phyloP scores from a whole-genome alignment of 805 yeast species.

The Yamadazyma scolyti region DNA sequence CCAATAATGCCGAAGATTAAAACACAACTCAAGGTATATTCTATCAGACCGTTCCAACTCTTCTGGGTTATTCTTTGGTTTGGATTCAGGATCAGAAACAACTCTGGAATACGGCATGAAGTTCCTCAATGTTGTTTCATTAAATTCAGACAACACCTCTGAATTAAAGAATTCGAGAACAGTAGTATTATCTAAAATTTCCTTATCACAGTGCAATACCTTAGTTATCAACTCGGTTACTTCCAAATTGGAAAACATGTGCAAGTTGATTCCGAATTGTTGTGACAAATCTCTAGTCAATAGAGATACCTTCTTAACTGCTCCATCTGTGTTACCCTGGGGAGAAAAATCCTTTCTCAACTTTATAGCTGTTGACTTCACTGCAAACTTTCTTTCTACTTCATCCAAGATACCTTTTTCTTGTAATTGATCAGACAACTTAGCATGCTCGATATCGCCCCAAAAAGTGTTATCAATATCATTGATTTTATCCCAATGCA shows the following conservation, averaged over 20 bases:
- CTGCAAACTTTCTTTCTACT: conserved; percentile 84
- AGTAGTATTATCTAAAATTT: conserved; percentile 63
- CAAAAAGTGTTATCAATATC: conserved; percentile 83
- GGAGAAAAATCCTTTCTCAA: conserved; percentile 25
- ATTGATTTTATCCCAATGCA: conserved; percentile 96
- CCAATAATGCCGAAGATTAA: conserved; percentile 88
- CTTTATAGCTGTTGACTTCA: conserved; percentile 53
- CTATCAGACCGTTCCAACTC: conserved; percentile 87
- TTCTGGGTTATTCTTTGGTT: conserved; percentile 60
- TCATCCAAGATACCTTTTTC: conserved; percentile 80
- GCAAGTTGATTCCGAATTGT: conserved; percentile 91
- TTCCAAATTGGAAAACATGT: conserved; percentile 58
- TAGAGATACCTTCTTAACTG: conserved; percentile 53
- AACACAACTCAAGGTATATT: conserved; percentile 75
- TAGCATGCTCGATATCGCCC: conserved; percentile 61
- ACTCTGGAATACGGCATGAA: conserved; percentile 79
- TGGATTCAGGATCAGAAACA: conserved; percentile 45
- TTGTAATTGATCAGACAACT: conserved; percentile 57
- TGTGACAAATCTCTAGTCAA: conserved; percentile 85
- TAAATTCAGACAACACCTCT: conserved; percentile 70
- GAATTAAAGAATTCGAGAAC: conserved; percentile 82
- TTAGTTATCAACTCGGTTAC: conserved; percentile 68
- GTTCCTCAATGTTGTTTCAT: conserved; percentile 65
- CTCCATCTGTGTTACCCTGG: conserved; percentile 1
- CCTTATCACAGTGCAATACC: conserved; percentile 72